Conservation (phyloP, 805 yeast species). For the Kazachstania taianensis region DNA sequence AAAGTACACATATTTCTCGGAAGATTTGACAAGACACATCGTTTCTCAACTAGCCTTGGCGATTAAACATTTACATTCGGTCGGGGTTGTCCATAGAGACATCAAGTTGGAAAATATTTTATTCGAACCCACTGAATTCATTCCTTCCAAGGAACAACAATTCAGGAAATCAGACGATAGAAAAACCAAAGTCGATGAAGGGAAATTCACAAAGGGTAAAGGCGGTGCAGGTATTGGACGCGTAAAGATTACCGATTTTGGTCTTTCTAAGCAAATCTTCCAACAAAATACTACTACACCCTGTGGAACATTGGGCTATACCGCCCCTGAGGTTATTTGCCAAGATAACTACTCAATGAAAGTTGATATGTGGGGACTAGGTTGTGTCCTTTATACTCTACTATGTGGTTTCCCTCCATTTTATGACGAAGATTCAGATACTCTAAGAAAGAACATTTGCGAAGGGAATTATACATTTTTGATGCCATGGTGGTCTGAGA, state of each 20-base stretch:
- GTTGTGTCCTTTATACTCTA: conserved; percentile 86
- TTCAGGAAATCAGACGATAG: conserved; percentile 55
- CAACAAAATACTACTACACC: conserved; percentile 79
- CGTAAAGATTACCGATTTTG: conserved; percentile 90
- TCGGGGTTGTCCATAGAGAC: conserved; percentile 73
- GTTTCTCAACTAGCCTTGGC: conserved; percentile 53
- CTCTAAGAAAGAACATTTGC: conserved; percentile 54
- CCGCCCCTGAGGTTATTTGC: conserved; percentile 93
- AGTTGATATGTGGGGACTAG: conserved; percentile 98
- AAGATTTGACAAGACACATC: conserved; percentile 51
- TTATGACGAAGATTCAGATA: conserved; percentile 56
- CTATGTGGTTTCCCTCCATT: conserved; percentile 97
- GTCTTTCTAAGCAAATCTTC: conserved; percentile 80
- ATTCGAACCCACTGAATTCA: conserved; percentile 45
- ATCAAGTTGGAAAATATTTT: conserved; percentile 70
- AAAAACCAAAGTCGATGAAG: conserved; percentile 68
- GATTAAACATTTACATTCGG: conserved; percentile 55
- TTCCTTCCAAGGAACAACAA: conserved; percentile 30
- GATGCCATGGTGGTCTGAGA: conserved; percentile 82
- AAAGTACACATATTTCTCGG: conserved; percentile 51
- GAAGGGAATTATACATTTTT: conserved; percentile 60
- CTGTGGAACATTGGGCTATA: conserved; percentile 95
- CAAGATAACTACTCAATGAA: conserved; percentile 84
- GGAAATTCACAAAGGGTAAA: conserved; percentile 61
- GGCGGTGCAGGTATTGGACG: conserved; percentile 90